phyloP scores from a whole-genome alignment of 306 rosid genomes.

The Quercus mongolica region DNA sequence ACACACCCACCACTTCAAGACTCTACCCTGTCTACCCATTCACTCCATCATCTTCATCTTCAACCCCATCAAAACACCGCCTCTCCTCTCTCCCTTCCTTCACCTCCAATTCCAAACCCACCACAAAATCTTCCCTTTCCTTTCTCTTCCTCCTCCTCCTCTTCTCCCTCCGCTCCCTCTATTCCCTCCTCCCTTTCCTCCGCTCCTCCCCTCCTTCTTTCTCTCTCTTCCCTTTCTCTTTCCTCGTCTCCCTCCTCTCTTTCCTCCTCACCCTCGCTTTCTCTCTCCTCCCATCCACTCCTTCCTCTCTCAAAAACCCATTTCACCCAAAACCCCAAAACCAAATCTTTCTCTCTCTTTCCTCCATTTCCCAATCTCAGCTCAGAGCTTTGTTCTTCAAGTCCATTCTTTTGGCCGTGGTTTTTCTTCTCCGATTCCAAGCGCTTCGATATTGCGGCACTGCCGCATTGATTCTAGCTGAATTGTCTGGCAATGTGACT shows the following conservation, averaged over 20 bases:
- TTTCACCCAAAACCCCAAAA: constrained; percentile 37
- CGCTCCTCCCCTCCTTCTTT: constrained; percentile 83
- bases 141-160: constrained; percentile 66
- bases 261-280: constrained; percentile 49
- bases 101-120: constrained; percentile 40
- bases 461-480: constrained; percentile 90
- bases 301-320: constrained; percentile 40
- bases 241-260: constrained; percentile 65
- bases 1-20: constrained; percentile 30
- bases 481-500: constrained; percentile 56
- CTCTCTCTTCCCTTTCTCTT: constrained; percentile 68
- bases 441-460: constrained; percentile 84
- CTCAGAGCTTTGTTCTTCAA: constrained; percentile 38
- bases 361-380: constrained; percentile 47
- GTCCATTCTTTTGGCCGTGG: constrained; percentile 63
- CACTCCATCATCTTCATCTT: constrained; percentile 43
- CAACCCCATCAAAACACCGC: constrained; percentile 73
- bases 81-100: constrained; percentile 35
- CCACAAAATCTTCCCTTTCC: constrained; percentile 50
- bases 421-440: constrained; percentile 78
- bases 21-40: constrained; percentile 43
- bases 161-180: constrained; percentile 68
- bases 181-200: constrained; percentile 69
- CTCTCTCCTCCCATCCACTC: constrained; percentile 29
- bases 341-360: constrained; percentile 30